Evolutionary conservation across 495 filamentous ascomycete species (phyloP).

Genomic region (Melanomma pulvis-pyrius): DNA sequence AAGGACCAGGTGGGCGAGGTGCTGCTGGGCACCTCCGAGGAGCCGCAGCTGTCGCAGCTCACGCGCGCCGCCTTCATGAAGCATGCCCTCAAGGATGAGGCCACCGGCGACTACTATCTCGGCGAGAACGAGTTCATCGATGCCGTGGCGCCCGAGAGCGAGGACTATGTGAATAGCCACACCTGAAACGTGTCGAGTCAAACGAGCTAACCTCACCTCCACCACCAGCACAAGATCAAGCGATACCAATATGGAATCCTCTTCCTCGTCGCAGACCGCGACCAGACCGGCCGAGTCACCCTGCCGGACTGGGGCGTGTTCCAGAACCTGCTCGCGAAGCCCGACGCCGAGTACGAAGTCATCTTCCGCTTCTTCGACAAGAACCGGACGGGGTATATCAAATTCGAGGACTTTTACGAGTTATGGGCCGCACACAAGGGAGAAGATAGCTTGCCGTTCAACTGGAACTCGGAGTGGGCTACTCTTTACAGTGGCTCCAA

Average conservation of each 20-base stretch:
- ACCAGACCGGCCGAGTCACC: constrained; percentile 67
- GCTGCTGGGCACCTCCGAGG: constrained; percentile 46
- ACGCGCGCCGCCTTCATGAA: constrained; percentile 72
- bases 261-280: constrained; percentile 84
- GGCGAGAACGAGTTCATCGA: constrained; percentile 81
- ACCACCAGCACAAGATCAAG: constrained; percentile 87
- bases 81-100: constrained; percentile 74
- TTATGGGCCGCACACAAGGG: constrained; percentile 84
- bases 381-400: constrained; percentile 77
- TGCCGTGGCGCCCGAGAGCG: constrained; percentile 81
- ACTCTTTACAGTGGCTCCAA: constrained; percentile 86
- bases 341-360: constrained; percentile 98
- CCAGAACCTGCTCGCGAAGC: constrained; percentile 88
- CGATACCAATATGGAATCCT: constrained; percentile 92
- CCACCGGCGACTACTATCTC: constrained; percentile 78
- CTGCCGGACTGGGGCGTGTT: constrained; percentile 89
- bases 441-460: constrained; percentile 79
- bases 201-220: constrained; percentile 7
- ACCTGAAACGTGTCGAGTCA: constrained; percentile 20
- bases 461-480: constrained; percentile 98
- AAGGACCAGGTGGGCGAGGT: constrained; percentile 46
- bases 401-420: constrained; percentile 80
- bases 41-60: constrained; percentile 66
- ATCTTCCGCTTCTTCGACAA: constrained; percentile 94
- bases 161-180: constrained; percentile 78